Evolutionary conservation across 768 basidiomycete species (phyloP), one percentile per base, ranked within the genome.

Genomic region (Tricholoma flavovirens): DNA sequence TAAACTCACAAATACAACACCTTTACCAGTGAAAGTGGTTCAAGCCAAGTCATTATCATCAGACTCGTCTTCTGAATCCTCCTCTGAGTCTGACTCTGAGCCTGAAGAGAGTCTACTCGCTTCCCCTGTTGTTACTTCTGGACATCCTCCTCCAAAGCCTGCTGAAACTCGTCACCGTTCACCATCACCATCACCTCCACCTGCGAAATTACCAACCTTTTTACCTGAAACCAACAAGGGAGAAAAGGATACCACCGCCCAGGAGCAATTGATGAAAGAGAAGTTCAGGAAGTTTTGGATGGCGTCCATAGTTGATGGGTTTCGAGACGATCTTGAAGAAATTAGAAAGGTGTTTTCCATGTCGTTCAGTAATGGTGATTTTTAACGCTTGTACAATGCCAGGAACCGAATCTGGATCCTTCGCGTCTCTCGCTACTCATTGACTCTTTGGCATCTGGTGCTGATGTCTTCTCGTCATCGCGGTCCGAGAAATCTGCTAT

Each of bases 261-360:
- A 59, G 29, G 86, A 91, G 57, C 71, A 78, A 43, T 65, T 67
- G 7, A 67, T 92, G 65, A 85, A 83, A 63, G 82, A 82, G 32
- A 81, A 76, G 43, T 93, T 93, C 67, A 75, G 86, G 54, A 85
- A 86, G 67, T 93, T 93, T 64, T 93, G 91, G 91, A 91, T 93
- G 90, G 72, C 82, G 2, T 83, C 86, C 0, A 79, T 93, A 6
- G 88, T 84, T 1, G 88, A 92, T 66, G 90, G 83, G 10, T 94
- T 93, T 71, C 82, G 81, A 59, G 85, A 88, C 46, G 92, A 93
- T 67, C 74, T 93, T n/a, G 89, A 91, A 62, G 79, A 84, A 63
- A 85, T 93, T 63, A 83, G 86, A 30, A 89, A 91, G 78, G 91
- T 88, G 24, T 26, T 26, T 51, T 50, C 56, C 12, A 26, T 17